phyloP scores from a whole-genome alignment of 2,329 filamentous ascomycete genomes.

The Neofusicoccum ribis region DNA sequence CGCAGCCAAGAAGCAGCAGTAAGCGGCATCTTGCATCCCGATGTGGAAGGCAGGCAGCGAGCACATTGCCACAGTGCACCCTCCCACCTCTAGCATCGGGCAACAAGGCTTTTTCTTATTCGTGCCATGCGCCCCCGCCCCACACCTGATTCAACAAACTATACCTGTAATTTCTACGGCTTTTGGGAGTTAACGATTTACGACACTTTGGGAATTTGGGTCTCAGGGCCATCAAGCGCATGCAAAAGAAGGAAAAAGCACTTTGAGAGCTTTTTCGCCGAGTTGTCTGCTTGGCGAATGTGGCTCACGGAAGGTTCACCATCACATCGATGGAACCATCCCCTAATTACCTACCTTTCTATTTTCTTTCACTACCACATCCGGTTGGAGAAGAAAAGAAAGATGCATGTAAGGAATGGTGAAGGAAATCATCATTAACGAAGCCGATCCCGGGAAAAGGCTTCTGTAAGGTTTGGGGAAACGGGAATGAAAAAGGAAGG shows the following conservation, averaged over 20 bases:
- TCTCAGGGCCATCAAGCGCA: background rate
- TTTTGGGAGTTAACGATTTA: conserved; percentile 8
- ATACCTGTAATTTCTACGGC: conserved; percentile 7
- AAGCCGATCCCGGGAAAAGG: background rate
- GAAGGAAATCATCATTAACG: background rate
- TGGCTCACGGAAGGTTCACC: conserved; percentile 1
- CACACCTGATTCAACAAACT: background rate
- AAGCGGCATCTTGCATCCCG: background rate
- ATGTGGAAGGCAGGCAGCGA: background rate
- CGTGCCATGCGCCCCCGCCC: background rate
- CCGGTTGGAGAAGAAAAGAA: background rate
- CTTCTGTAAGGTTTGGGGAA: background rate
- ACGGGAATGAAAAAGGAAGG: background rate
- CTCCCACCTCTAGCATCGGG: background rate
- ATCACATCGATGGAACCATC: background rate
- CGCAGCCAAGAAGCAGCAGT: conserved; percentile 44
- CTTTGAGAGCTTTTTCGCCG: background rate
- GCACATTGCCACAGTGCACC: conserved; percentile 15
- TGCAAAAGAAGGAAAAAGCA: background rate
- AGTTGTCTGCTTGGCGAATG: conserved; percentile 1
- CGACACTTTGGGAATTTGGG: background rate
- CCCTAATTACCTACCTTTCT: background rate
- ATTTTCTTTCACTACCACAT: background rate
- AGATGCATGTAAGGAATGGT: background rate
- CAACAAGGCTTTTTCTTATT: background rate